phyloP scores from a whole-genome alignment of 2,329 filamentous ascomycete genomes.

The Sporothrix protearum region DNA sequence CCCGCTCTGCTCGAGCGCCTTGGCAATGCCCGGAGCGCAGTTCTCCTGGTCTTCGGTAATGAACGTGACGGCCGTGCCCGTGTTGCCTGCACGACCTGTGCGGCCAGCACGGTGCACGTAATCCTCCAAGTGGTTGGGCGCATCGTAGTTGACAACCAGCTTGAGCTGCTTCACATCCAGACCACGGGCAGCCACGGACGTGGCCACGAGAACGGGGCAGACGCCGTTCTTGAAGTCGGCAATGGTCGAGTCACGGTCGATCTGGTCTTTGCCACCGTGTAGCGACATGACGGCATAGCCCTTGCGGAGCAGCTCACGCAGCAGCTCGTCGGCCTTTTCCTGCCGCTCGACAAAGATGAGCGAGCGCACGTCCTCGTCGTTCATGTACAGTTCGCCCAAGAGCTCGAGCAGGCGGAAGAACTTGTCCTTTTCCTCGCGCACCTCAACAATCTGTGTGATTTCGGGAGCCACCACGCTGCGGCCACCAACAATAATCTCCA shows the following conservation, averaged over 20 bases:
- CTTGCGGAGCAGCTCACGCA: conserved; percentile 75
- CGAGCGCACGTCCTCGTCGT: conserved; percentile 84
- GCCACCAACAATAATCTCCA: conserved; percentile 90
- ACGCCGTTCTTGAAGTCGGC: conserved; percentile 90
- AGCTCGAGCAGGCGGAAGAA: conserved; percentile 81
- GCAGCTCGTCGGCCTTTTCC: conserved; percentile 77
- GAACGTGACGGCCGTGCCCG: conserved; percentile 90
- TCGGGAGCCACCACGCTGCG: conserved; percentile 81
- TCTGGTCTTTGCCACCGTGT: conserved; percentile 89
- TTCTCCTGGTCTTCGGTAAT: conserved; percentile 88
- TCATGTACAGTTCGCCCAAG: conserved; percentile 78
- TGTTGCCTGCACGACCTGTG: conserved; percentile 91
- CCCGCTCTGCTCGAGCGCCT: conserved; percentile 87
- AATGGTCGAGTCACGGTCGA: conserved; percentile 88
- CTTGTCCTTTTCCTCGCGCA: conserved; percentile 77
- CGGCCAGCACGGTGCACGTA: conserved; percentile 94
- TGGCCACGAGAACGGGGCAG: conserved; percentile 86
- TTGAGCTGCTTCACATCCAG: conserved; percentile 95
- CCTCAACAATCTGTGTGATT: conserved; percentile 91
- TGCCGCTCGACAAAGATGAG: conserved; percentile 91
- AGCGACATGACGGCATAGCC: conserved; percentile 91
- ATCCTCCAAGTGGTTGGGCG: conserved; percentile 90
- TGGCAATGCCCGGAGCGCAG: conserved; percentile 81
- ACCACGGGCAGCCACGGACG: conserved; percentile 90
- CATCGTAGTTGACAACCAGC: conserved; percentile 92